Percentiles rank a stretch among this genome's conserved stretches.
Conservation (phyloP, 2,329 filamentous ascomycete species). For the Colletotrichum filicis region DNA sequence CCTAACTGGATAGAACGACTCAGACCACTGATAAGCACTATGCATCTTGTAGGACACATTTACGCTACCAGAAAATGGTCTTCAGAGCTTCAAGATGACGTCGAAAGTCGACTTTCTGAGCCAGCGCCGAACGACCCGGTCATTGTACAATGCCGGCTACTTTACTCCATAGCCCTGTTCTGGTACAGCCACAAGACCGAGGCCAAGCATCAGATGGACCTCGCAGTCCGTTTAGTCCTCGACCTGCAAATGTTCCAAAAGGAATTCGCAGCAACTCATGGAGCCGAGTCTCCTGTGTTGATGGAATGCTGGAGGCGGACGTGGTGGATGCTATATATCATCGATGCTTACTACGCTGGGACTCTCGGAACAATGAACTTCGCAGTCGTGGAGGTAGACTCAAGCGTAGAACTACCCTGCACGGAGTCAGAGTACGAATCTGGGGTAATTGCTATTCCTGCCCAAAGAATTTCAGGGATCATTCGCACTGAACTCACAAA, state of each 20-base stretch:
- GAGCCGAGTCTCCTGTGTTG: slow-evolving; percentile 55
- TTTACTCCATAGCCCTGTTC: slow-evolving; percentile 50
- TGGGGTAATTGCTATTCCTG: slow-evolving; percentile 46
- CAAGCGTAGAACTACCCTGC: slow-evolving; percentile 71
- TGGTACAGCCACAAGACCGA: slow-evolving; percentile 43
- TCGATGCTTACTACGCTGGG: slow-evolving; percentile 61
- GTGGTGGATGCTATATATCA: slow-evolving; percentile 77
- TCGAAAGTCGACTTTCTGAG: slow-evolving; percentile 22
- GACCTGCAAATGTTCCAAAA: slow-evolving; percentile 68
- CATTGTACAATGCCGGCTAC: slow-evolving; percentile 48
- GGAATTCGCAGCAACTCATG: slow-evolving; percentile 61
- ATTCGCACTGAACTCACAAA: neutral
- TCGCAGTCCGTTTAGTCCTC: slow-evolving; percentile 68
- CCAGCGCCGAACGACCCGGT: slow-evolving; percentile 38
- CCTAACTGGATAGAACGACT: slow-evolving; percentile 27
- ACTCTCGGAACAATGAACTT: slow-evolving; percentile 43
- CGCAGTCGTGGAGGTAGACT: slow-evolving; percentile 50
- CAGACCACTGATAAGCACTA: slow-evolving; percentile 38
- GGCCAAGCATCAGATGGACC: slow-evolving; percentile 46
- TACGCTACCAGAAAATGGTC: slow-evolving; percentile 39
- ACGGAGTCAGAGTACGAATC: slow-evolving; percentile 67
- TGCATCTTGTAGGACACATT: slow-evolving; percentile 48
- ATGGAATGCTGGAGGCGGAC: slow-evolving; percentile 74
- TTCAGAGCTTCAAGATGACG: neutral
- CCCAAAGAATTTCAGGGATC: neutral